Percentiles rank a stretch among this genome's conserved stretches.
These are phyloP conservation scores for Betula pendula DNA, from an alignment of 306 rosid genomes.

Conservation along the genomic window DNA sequence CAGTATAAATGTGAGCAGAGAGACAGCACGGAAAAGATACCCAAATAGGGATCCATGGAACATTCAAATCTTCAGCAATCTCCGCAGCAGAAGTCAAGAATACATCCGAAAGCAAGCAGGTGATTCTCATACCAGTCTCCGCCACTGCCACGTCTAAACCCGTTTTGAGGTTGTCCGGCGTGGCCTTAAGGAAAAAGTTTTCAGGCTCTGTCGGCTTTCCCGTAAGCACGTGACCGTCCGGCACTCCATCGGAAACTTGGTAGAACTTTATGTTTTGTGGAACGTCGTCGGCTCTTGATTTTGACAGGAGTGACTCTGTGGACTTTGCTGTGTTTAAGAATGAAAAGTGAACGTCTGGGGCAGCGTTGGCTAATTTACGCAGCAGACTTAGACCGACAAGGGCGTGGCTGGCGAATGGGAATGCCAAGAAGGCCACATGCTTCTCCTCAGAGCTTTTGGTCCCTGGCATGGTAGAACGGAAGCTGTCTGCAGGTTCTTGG, in stretches of 20 bases:
- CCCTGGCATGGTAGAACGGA: not conserved
- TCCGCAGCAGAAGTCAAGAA: conserved; percentile 23
- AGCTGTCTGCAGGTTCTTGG: too few relatives aligned
- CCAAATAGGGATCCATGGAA: conserved; percentile 60
- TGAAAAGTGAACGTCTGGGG: conserved; percentile 33
- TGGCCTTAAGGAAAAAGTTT: conserved; percentile 32
- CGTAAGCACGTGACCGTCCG: conserved; percentile 14
- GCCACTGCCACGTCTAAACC: conserved; percentile 23
- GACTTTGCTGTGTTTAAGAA: conserved; percentile 33
- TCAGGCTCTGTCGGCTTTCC: conserved; percentile 17
- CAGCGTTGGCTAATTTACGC: conserved; percentile 29
- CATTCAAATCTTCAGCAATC: conserved; percentile 30
- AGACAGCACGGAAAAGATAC: conserved; percentile 22
- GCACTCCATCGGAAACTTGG: conserved; percentile 32
- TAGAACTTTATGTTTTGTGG: conserved; percentile 22
- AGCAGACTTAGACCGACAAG: conserved; percentile 22
- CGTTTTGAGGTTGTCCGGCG: conserved; percentile 30
- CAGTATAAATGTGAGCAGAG: conserved; percentile 36
- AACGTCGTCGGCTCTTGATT: not conserved
- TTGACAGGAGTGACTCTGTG: not conserved
- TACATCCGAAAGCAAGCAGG: conserved; percentile 40
- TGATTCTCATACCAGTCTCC: conserved; percentile 16
- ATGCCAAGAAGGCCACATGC: conserved; percentile 33
- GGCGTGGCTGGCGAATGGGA: conserved; percentile 39
- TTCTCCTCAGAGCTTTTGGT: not conserved